Percentiles rank a stretch among this genome's conserved stretches.
Conservation (phyloP, 805 yeast species). For the Lachancea sp. region DNA sequence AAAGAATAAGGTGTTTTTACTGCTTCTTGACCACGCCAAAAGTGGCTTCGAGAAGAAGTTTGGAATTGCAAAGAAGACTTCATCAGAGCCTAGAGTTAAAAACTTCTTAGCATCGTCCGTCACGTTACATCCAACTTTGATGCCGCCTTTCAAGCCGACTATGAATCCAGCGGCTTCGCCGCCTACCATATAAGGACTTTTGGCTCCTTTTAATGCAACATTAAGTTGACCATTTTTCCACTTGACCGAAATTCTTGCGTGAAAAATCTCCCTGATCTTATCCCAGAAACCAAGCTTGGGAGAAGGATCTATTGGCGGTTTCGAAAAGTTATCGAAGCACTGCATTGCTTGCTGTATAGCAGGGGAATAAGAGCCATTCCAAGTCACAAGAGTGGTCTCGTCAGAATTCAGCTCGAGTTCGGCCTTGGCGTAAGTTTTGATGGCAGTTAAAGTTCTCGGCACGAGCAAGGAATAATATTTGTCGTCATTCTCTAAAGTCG, state of each 20-base stretch:
- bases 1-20: slow-evolving; percentile 39
- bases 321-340: slow-evolving; percentile 74
- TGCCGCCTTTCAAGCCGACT: slow-evolving; percentile 60
- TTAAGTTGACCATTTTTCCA: slow-evolving; percentile 50
- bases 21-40: slow-evolving; percentile 53
- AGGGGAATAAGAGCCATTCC: slow-evolving; percentile 84
- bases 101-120: slow-evolving; percentile 64
- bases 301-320: slow-evolving; percentile 86
- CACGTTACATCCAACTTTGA: slow-evolving; percentile 54
- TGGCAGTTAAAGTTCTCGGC: slow-evolving; percentile 69
- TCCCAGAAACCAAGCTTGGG: slow-evolving; percentile 90
- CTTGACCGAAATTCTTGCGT: slow-evolving; percentile 55
- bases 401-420: slow-evolving; percentile 48
- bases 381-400: slow-evolving; percentile 58
- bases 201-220: slow-evolving; percentile 63
- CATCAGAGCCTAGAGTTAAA: slow-evolving; percentile 54
- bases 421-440: slow-evolving; percentile 63
- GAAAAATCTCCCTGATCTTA: slow-evolving; percentile 67
- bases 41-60: slow-evolving; percentile 54
- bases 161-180: slow-evolving; percentile 71
- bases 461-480: slow-evolving; percentile 51
- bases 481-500: slow-evolving; percentile 34
- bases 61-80: slow-evolving; percentile 67
- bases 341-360: slow-evolving; percentile 75
- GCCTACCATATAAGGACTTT: slow-evolving; percentile 69